Conservation (phyloP, 2,329 filamentous ascomycete genomes). For the Verruconis gallopava region DNA sequence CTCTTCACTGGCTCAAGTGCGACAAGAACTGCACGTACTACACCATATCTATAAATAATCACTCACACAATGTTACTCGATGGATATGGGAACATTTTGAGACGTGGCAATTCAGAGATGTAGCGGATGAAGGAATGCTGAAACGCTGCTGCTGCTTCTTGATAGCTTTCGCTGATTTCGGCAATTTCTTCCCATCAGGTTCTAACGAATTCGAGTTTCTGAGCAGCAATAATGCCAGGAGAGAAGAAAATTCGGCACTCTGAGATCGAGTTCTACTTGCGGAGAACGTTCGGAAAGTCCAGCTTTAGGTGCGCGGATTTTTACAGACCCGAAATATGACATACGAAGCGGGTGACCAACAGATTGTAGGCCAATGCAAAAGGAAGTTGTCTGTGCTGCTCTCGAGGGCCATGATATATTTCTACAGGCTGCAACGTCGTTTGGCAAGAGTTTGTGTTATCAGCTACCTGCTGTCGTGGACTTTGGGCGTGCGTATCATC, state of each 20-base stretch:
- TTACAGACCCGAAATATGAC: not conserved
- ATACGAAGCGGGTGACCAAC: not conserved
- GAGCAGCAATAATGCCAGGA: conserved; percentile 9
- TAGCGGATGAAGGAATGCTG: no score
- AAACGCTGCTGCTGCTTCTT: no score
- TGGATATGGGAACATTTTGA: no score
- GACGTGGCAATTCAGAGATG: no score
- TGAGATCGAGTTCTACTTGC: conserved; percentile 10
- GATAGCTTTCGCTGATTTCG: no score
- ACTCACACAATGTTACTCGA: no score
- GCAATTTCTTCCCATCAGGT: no score
- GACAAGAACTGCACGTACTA: no score
- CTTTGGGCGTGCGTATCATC: conserved; percentile 54
- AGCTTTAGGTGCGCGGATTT: conserved; percentile 5
- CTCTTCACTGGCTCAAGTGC: no score
- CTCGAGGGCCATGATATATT: conserved; percentile 82
- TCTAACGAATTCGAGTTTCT: no score
- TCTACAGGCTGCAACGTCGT: conserved; percentile 78
- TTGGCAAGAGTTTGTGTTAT: conserved; percentile 89
- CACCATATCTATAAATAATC: no score
- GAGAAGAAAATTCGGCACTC: conserved; percentile 5
- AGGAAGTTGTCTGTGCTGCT: conserved; percentile 74
- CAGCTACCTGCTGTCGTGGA: conserved; percentile 83
- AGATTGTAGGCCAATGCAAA: conserved; percentile 56
- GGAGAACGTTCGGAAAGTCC: conserved; percentile 6